phyloP scores from a whole-genome alignment of 257 asterid genomes.

The Scutellaria barbata region DNA sequence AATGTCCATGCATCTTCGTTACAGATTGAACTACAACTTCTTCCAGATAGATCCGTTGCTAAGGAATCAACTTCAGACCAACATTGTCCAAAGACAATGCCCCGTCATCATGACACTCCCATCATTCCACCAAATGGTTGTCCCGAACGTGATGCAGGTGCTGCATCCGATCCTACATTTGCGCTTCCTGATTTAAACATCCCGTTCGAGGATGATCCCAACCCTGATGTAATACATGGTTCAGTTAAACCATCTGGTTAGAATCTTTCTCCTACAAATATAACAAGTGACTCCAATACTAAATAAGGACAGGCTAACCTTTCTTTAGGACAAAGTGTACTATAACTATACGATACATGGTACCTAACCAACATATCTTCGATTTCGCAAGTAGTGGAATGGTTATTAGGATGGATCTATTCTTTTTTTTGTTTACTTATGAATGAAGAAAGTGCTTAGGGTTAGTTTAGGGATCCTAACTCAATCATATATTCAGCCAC shows the following conservation, averaged over 20 bases:
- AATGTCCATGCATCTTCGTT: not conserved
- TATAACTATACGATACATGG: constrained; percentile 38
- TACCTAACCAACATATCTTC: constrained; percentile 23
- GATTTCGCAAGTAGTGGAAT: constrained; percentile 29
- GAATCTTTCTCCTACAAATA: constrained; percentile 25
- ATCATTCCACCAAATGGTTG: constrained; percentile 10
- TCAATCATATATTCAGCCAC: constrained; percentile 28
- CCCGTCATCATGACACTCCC: constrained; percentile 12
- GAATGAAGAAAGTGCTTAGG: constrained; percentile 33
- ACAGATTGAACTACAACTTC: constrained; percentile 44
- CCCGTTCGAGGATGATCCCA: constrained; percentile 40
- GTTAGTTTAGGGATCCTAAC: constrained; percentile 41
- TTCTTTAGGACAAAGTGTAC: constrained; percentile 34
- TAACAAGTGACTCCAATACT: constrained; percentile 37
- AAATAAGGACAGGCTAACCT: constrained; percentile 44
- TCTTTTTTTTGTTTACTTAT: constrained; percentile 36
- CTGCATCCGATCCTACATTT: constrained; percentile 24
- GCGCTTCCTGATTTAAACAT: constrained; percentile 52
- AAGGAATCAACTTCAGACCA: constrained; percentile 35
- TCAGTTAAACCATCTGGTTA: constrained; percentile 34
- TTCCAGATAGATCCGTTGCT: constrained; percentile 17
- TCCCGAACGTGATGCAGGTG: constrained; percentile 9
- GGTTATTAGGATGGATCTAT: constrained; percentile 53
- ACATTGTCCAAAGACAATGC: constrained; percentile 22
- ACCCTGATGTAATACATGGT: constrained; percentile 32